Evolutionary conservation across 2,329 filamentous ascomycete genomes (phyloP).

Genomic region (Aureobasidium sp.): DNA sequence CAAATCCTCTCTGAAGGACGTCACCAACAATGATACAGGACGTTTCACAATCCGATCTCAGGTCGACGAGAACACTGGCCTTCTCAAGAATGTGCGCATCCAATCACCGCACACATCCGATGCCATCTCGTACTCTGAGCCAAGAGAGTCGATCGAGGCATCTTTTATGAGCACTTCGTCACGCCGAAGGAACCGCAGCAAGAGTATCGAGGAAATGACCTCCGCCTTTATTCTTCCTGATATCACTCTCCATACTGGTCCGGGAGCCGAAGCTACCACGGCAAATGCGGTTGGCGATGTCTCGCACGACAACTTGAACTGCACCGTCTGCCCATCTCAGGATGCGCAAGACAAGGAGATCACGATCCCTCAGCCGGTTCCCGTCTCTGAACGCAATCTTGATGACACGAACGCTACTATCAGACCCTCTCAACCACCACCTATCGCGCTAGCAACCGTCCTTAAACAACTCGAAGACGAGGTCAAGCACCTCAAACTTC

Average conservation of each 20-base stretch:
- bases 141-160: slow-evolving; percentile 31
- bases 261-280: slow-evolving; percentile 7
- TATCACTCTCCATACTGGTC: slow-evolving; percentile 44
- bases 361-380: slow-evolving; percentile 36
- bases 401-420: slow-evolving; percentile 54
- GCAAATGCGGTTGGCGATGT: slow-evolving; percentile 20
- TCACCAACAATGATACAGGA: slow-evolving; percentile 35
- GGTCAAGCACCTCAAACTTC: slow-evolving; percentile 65
- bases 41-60: slow-evolving; percentile 22
- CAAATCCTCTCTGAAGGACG: slow-evolving; percentile 50
- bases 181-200: slow-evolving; percentile 41
- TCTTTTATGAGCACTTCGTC: slow-evolving; percentile 45
- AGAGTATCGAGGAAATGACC: slow-evolving; percentile 44
- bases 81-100: slow-evolving; percentile 29
- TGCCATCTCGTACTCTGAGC: slow-evolving; percentile 23
- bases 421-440: slow-evolving; percentile 58
- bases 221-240: slow-evolving; percentile 60
- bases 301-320: slow-evolving; percentile 47
- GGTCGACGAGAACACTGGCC: slow-evolving; percentile 24
- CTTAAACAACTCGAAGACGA: slow-evolving; percentile 79
- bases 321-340: slow-evolving; percentile 44
- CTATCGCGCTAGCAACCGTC: slow-evolving; percentile 68
- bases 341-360: slow-evolving; percentile 26
- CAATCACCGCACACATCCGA: slow-evolving; percentile 31
- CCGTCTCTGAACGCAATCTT: slow-evolving; percentile 26